Evolutionary conservation across 129 eudicot species (phyloP), one percentile per base, ranked within the genome.

Genomic region (Dittrichia graveolens): DNA sequence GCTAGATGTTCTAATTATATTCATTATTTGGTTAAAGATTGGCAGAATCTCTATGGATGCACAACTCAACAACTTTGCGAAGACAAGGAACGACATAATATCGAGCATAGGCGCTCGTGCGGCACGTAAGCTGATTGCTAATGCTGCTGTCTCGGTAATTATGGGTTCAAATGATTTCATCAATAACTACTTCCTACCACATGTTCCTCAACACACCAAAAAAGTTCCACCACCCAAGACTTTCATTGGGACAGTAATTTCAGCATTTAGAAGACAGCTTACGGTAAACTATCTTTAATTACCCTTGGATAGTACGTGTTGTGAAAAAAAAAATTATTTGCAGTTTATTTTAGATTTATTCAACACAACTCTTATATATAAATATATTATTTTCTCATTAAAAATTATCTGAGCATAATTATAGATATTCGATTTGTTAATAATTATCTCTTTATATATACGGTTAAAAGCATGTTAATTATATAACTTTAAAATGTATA

Each of bases 81-180:
- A 88, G 50, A 91, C 91, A 12, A 88, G 84, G 65, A 78, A 75
- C 39, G 83, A 85, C 67, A 83, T 91, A 34, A 78, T 88, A 57
- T 61, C 78, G 44, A 77, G 42, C 45, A 69, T 84, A 61, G 97
- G 97, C 13, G 74, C 44, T n/a, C 65, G 59, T 31, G 85, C 77
- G 62, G 87, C 95, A 45, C 19, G 3, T 63, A 65, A 76, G 73
- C 72, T 88, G 7, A 35, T 91, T 3, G 45, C 74, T 55, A 84
- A 59, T 15, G 86, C 97, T 11, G 61, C 88, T n/a, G 85, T 74
- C 62, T 73, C 88, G 13, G 82, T 91, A 9, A 82, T 95, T 61
- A 83, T 79, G 31, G 97, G 97, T 11, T 83, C 95, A 50, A 91
- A 91, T 64, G 95, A 91, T 71, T 91, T 91, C 77, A 78, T 91